Percentiles rank a stretch among this genome's conserved stretches.
phyloP scores from a whole-genome alignment of 768 basidiomycete genomes.

The Imleria badia region DNA sequence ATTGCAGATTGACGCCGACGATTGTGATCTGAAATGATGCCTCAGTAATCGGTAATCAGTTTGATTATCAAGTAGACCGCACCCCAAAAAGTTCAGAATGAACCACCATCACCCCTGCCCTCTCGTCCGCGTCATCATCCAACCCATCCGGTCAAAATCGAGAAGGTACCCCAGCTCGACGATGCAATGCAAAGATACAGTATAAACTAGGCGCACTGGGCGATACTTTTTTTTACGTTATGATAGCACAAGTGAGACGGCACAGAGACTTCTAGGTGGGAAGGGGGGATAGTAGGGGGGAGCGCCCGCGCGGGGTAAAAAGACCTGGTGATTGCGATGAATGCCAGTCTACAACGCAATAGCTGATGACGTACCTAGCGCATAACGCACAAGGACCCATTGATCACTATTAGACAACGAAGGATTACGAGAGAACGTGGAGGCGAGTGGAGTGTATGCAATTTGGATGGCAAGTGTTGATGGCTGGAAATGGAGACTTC shows the following conservation, averaged over 20 bases:
- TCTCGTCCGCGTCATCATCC: no score
- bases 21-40: background rate
- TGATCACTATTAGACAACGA: background rate
- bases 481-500: background rate
- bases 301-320: background rate
- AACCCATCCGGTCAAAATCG: no score
- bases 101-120: background rate
- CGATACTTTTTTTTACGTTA: slow-evolving; percentile 11
- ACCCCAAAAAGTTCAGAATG: background rate
- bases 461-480: background rate
- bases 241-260: background rate
- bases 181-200: slow-evolving; percentile 6
- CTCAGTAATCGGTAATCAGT: background rate
- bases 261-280: background rate
- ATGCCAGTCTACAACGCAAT: background rate
- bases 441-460: background rate
- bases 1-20: background rate
- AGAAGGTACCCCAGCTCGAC: background rate
- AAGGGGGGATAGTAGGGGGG: background rate
- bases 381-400: background rate
- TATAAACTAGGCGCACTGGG: slow-evolving; percentile 15
- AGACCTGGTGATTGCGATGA: slow-evolving; percentile 6
- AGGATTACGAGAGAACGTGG: background rate
- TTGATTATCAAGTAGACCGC: background rate
- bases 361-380: slow-evolving; percentile 9